These are phyloP conservation scores for Hypoxylon sp. DNA, from an alignment of 2,329 filamentous ascomycete genomes.

Conservation along the genomic window DNA sequence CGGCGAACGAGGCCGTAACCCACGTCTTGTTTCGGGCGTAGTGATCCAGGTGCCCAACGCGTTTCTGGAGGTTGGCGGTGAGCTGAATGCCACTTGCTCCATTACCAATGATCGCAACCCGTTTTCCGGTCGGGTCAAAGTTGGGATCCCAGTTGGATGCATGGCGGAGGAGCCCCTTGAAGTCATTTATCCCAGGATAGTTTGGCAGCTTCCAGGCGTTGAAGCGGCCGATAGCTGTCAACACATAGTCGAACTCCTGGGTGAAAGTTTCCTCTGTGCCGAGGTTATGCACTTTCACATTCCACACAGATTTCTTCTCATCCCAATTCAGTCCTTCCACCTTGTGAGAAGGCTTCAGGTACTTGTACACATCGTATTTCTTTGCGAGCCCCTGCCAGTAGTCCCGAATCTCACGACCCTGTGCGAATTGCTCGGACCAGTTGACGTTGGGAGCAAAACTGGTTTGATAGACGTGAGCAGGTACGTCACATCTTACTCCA, in stretches of 20 bases:
- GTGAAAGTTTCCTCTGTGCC: constrained; percentile 49
- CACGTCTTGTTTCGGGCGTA: constrained; percentile 73
- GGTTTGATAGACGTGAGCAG: constrained; percentile 74
- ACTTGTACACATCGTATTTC: constrained; percentile 71
- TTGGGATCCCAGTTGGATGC: constrained; percentile 66
- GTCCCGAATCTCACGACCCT: constrained; percentile 70
- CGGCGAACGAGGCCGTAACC: constrained; percentile 70
- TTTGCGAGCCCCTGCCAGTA: constrained; percentile 71
- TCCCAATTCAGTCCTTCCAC: constrained; percentile 67
- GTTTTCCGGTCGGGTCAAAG: constrained; percentile 59
- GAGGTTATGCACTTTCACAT: constrained; percentile 55
- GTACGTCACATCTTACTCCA: constrained; percentile 73
- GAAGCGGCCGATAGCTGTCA: constrained; percentile 71
- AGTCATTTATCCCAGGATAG: constrained; percentile 65
- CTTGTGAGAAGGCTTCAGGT: constrained; percentile 62
- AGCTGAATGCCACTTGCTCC: constrained; percentile 69
- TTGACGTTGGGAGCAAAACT: constrained; percentile 73
- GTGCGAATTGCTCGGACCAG: constrained; percentile 74
- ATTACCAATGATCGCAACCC: constrained; percentile 69
- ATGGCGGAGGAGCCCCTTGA: constrained; percentile 64
- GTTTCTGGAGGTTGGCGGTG: constrained; percentile 60
- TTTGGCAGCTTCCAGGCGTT: constrained; percentile 71
- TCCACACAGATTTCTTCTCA: constrained; percentile 62
- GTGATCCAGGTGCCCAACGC: constrained; percentile 64
- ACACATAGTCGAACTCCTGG: constrained; percentile 66